Conservation (phyloP, 1,139 yeast genomes). For the Suhomyces chickasaworum region DNA sequence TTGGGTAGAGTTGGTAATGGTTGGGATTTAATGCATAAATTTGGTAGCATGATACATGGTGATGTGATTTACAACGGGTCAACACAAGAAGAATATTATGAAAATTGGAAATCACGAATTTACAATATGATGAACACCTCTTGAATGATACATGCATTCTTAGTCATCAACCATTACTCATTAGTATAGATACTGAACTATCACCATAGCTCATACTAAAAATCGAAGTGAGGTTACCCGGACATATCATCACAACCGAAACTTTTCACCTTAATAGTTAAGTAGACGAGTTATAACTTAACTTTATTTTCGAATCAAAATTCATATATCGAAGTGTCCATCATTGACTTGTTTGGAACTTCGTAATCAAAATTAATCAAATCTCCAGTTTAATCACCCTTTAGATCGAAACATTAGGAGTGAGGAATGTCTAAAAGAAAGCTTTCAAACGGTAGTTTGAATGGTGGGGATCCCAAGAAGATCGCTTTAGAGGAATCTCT, state of each 20-base stretch:
- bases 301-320: neutral
- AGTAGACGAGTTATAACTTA: slow-evolving; percentile 1
- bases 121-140: slow-evolving; percentile 4
- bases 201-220: neutral
- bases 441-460: slow-evolving; percentile 13
- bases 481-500: slow-evolving; percentile 9
- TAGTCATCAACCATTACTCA: too few species aligned
- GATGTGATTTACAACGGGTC: slow-evolving; percentile 31
- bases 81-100: slow-evolving; percentile 33
- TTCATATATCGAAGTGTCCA: neutral
- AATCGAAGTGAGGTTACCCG: slow-evolving; percentile 7
- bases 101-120: slow-evolving; percentile 32
- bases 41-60: slow-evolving; percentile 44
- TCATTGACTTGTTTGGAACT: slow-evolving; percentile 3
- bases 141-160: too few species aligned
- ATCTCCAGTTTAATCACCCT: neutral
- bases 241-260: slow-evolving; percentile 10
- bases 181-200: neutral
- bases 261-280: slow-evolving; percentile 13
- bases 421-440: slow-evolving; percentile 10
- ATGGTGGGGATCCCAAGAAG: slow-evolving; percentile 9
- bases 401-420: neutral
- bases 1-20: slow-evolving; percentile 37
- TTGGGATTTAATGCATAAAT: slow-evolving; percentile 31
- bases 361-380: neutral